Evolutionary conservation across 352 stramenopile genomes (phyloP).

Genomic region (Phytopythium mirpurense): DNA sequence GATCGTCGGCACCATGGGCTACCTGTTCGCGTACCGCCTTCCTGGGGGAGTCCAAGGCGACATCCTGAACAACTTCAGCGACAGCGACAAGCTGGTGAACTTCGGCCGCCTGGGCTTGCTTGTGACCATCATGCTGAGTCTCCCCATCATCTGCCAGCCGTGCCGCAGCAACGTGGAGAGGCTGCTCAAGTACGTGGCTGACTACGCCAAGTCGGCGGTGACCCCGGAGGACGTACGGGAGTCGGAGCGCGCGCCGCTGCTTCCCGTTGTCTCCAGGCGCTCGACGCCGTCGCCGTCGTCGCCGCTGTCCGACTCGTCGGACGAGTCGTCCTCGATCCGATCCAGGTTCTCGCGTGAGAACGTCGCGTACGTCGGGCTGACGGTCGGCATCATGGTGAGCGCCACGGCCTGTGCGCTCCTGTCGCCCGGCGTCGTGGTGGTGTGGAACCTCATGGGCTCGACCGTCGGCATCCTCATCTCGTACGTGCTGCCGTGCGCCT

Average conservation of each 20-base stretch:
- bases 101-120: conserved; percentile 57
- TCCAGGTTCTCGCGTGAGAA: conserved; percentile 2
- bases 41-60: conserved; percentile 48
- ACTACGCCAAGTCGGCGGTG: conserved; percentile 16
- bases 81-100: conserved; percentile 61
- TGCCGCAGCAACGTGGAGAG: conserved; percentile 58
- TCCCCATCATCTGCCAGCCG: conserved; percentile 70
- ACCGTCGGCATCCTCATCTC: conserved; percentile 84
- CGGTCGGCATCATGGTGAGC: conserved; percentile 53
- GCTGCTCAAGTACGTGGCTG: conserved; percentile 35
- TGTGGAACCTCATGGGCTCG: conserved; percentile 89
- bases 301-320: background rate
- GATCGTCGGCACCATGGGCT: conserved; percentile 83
- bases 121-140: conserved; percentile 60
- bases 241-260: conserved; percentile 1
- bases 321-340: background rate
- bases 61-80: conserved; percentile 74
- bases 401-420: conserved; percentile 66
- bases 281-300: background rate
- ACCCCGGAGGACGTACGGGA: background rate
- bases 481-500: conserved; percentile 85
- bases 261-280: background rate
- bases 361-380: conserved; percentile 53
- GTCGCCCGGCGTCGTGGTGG: conserved; percentile 69
- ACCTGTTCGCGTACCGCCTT: conserved; percentile 62